Base-by-base conservation (phyloP, 2,329 filamentous ascomycete species). In the Trichoderma sp. region DNA sequence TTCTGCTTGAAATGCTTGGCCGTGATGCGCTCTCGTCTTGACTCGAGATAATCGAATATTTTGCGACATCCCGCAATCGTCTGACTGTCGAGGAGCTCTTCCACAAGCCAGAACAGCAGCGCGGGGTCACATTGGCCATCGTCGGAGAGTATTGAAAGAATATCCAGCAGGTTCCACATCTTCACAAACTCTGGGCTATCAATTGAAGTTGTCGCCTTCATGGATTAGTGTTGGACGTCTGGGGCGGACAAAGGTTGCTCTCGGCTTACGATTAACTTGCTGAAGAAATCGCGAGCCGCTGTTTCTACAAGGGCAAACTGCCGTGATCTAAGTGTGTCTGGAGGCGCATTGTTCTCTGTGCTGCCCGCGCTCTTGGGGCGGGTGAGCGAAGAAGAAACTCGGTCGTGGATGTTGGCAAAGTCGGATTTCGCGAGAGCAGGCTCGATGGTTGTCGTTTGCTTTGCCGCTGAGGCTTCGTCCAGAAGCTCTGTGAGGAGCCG, bases 21-120 rank as follows among this genome's bases (percentile, higher is more conserved):
- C 23, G 93, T 97, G 73, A 98, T 93, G 53, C 92, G 88, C 80
- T 98, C 95, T 77, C 96, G 89, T 72, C 97, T 89, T 26, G 96
- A 98, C 80, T 99, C 97, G 57, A 99, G 88, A 77, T 95, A 99
- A 79, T 97, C 94, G 79, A 99, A 98, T 15, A 98, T 92, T 73
- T 89, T 93, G 73, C 94, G 91, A 79, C 96, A 99, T 36, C 93
- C 95, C 28, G 94, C 88, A 55, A 98, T 97, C 0, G 95, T 97
- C 80, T 99, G 95, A 78, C 94, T 97, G 80, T 99, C 97, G 30
- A 99, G 87, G 1, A 99, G 88, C 81, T 98, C 96, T 80, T 99
- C 96, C 23, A 98, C 90, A 17, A 99, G 88, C 88, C 93, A 95
- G 77, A 97, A 94, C 8, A 96, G 87, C 9, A 99, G 85, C 20